Evolutionary conservation across 148 eudicot genomes (phyloP).

Genomic region (Hydrangea macrophylla): DNA sequence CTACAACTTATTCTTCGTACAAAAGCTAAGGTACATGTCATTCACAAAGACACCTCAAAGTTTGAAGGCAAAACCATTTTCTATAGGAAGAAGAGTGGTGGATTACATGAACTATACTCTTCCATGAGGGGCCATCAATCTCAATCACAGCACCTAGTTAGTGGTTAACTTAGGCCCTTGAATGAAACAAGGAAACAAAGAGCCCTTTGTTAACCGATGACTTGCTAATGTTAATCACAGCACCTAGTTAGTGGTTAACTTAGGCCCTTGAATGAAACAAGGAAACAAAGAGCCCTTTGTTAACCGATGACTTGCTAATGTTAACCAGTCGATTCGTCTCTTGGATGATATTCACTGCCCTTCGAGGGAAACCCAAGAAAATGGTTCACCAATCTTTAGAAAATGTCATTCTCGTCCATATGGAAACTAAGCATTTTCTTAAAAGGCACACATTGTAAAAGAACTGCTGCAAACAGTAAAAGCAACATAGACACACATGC

Average conservation of each 20-base stretch:
- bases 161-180: not conserved
- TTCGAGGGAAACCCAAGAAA: no score
- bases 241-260: not conserved
- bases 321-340: no score
- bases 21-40: slow-evolving; percentile 3
- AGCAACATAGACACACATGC: no score
- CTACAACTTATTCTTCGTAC: no score
- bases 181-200: not conserved
- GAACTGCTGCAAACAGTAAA: no score
- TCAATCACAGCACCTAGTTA: not conserved
- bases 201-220: not conserved
- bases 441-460: no score
- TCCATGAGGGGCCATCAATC: slow-evolving; percentile 2
- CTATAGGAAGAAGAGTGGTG: not conserved
- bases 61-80: slow-evolving; percentile 1
- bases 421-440: no score
- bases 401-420: no score
- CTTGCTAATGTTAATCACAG: not conserved
- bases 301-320: not conserved
- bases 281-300: not conserved
- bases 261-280: not conserved
- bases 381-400: no score
- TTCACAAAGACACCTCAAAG: not conserved
- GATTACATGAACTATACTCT: not conserved
- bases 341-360: no score